Conservation (phyloP, 305 asterid genomes). For the Solanum aculeatissimum region DNA sequence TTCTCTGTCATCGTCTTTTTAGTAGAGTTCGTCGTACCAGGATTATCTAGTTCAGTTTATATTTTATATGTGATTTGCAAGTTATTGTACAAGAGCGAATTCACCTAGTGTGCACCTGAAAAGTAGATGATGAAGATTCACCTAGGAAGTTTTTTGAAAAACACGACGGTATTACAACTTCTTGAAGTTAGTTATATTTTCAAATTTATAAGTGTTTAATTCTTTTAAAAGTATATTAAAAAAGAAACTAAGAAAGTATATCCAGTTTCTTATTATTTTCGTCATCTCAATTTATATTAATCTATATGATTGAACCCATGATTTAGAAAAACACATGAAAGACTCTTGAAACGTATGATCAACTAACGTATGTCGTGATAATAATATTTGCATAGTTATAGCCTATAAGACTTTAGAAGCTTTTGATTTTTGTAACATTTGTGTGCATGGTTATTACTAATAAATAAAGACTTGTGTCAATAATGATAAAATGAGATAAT, state of each 20-base stretch:
- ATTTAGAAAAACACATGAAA: background rate
- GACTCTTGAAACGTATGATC: background rate
- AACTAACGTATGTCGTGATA: background rate
- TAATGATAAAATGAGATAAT: background rate
- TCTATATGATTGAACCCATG: background rate
- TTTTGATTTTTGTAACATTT: background rate
- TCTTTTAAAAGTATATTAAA: background rate
- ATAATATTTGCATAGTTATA: background rate
- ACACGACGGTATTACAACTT: background rate
- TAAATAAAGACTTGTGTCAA: background rate
- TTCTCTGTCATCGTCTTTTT: background rate
- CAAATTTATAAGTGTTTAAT: background rate
- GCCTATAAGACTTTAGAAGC: background rate
- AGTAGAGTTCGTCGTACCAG: background rate
- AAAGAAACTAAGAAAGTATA: background rate
- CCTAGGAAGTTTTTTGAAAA: background rate
- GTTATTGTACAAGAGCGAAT: background rate
- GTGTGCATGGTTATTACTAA: background rate
- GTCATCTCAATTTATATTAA: background rate
- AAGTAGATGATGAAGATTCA: accelerated
- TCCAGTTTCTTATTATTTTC: background rate
- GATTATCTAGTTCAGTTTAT: accelerated
- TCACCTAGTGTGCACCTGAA: background rate
- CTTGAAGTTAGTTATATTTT: background rate
- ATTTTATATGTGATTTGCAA: background rate